Evolutionary conservation across 129 eudicot species (phyloP), one percentile per base, ranked within the genome.

Genomic region (Saussurea involucrata): DNA sequence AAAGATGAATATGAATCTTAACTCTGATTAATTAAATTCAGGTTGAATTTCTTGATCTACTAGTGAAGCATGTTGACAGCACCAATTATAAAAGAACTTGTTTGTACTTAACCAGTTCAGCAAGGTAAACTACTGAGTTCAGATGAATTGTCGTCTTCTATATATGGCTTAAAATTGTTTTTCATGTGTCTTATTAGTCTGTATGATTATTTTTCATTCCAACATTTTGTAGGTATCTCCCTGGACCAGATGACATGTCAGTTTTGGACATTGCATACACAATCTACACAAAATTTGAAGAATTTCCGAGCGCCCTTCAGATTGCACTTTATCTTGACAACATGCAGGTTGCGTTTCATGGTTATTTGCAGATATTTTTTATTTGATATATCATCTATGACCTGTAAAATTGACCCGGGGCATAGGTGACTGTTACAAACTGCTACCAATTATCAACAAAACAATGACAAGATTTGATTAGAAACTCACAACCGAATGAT

Each of bases 241-340:
- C 99, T 55, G 93, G 97, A 69, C 99, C 97, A 13, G 99, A 95
- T 82, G 97, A 95, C 80, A 75, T 85, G 72, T 70, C 92, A 31
- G 97, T 92, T 83, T 82, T 95, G 81, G 99, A 95, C 78, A 89
- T 89, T 66, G 97, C 92, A 4, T 89, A 88, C 80, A 78, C 84
- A 49, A 87, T 95, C 0, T 95, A 89, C 83, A 78, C 86, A 80
- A 90, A 88, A 71, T 90, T 78, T 74, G 87, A 89, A 72, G 99
- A 92, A 72, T 95, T 66, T 81, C 91, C 96, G 31, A 76, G 87
- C 33, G 97, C 97, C 31, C 96, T 95, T 83, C 96, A 91, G 85
- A 87, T 92, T 66, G 96, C 99, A n/a, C 84, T 95, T 60, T 86
- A 69, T 79, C 90, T 94, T 7, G 90, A 89, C 78, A 91, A 91